Conservation (phyloP, 2,329 filamentous ascomycete genomes). For the Aaosphaeria pasadenensis region DNA sequence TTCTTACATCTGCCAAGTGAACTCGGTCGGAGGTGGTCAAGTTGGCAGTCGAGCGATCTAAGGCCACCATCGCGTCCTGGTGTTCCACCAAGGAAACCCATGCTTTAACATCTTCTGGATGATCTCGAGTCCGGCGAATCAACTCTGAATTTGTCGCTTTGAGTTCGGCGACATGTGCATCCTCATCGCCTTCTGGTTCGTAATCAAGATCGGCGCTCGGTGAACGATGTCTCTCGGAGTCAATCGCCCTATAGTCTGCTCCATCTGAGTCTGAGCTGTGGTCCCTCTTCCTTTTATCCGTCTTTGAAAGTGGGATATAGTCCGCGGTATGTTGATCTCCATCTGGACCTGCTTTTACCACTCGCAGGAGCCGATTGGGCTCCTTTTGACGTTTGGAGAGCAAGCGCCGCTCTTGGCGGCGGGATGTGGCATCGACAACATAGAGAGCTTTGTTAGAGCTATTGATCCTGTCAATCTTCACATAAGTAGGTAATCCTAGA, state of each 20-base stretch:
- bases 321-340: conserved; percentile 13
- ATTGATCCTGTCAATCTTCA: conserved; percentile 66
- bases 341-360: conserved; percentile 13
- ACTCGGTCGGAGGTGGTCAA: conserved; percentile 59
- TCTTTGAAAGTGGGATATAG: conserved; percentile 25
- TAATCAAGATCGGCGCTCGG: conserved; percentile 33
- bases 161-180: conserved; percentile 19
- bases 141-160: conserved; percentile 60
- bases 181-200: conserved; percentile 20
- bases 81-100: conserved; percentile 81
- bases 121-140: conserved; percentile 59
- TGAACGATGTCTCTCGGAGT: conserved; percentile 4
- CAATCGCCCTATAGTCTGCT: conserved; percentile 39
- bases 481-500: conserved; percentile 60
- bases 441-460: conserved; percentile 50
- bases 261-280: conserved; percentile 5
- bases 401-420: conserved; percentile 49
- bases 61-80: conserved; percentile 65
- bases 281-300: conserved; percentile 18
- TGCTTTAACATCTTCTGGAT: conserved; percentile 64
- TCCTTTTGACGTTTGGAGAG: conserved; percentile 13
- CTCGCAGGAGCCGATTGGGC: neutral
- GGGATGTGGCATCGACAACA: conserved; percentile 30
- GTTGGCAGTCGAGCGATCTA: conserved; percentile 44
- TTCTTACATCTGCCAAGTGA: conserved; percentile 73